Conservation (phyloP, 2,329 filamentous ascomycete species). For the Plenodomus biglobosus region DNA sequence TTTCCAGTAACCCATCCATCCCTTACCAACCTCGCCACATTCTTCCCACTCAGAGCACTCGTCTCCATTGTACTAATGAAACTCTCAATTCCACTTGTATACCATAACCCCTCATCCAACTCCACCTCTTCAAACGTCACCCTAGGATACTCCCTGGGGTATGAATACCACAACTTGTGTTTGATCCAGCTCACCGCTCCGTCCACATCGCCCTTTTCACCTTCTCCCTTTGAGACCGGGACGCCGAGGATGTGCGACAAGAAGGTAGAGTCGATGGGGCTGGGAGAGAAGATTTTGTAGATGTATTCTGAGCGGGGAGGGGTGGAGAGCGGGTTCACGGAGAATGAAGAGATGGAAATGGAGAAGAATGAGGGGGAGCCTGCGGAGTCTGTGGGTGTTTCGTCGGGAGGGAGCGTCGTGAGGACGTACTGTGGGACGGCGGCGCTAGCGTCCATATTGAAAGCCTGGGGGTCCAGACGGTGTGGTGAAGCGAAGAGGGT, state of each 20-base stretch:
- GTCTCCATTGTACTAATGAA: conserved; percentile 99
- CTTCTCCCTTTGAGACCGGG: conserved; percentile 31
- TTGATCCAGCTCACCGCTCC: conserved; percentile 38
- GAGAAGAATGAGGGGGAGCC: conserved; percentile 82
- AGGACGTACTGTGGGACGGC: conserved; percentile 73
- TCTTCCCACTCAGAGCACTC: conserved; percentile 85
- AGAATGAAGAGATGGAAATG: conserved; percentile 70
- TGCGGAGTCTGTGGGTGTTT: conserved; percentile 53
- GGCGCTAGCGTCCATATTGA: conserved; percentile 63
- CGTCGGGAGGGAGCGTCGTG: conserved; percentile 71
- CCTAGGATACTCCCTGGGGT: conserved; percentile 81
- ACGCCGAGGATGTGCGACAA: conserved; percentile 53
- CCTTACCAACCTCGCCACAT: conserved; percentile 71
- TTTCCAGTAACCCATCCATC: conserved; percentile 55
- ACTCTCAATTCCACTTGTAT: conserved; percentile 74
- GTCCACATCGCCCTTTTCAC: conserved; percentile 36
- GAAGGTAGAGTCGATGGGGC: conserved; percentile 51
- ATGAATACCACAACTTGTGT: conserved; percentile 72
- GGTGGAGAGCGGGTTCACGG: conserved; percentile 57
- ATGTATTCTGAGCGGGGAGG: conserved; percentile 53
- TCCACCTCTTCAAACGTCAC: conserved; percentile 83
- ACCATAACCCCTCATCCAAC: conserved; percentile 66
- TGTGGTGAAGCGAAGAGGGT: conserved; percentile 82
- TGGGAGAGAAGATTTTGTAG: conserved; percentile 68
- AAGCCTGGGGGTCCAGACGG: conserved; percentile 70